phyloP scores from a whole-genome alignment of 2,329 filamentous ascomycete species.

The Colletotrichum higginsianum region DNA sequence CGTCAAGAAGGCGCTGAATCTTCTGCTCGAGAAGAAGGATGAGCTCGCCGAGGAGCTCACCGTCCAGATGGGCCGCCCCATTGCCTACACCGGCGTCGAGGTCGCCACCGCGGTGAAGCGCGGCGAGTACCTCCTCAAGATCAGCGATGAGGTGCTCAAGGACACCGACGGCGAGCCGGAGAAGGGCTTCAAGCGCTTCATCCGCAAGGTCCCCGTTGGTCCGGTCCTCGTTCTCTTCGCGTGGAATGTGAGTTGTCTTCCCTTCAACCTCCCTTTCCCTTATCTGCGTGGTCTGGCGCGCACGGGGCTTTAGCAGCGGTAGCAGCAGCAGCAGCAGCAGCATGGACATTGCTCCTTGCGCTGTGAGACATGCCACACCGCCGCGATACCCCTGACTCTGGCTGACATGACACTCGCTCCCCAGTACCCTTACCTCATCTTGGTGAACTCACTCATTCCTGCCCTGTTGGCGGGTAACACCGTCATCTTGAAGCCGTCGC shows the following conservation, averaged over 20 bases:
- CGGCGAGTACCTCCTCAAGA: slow-evolving; percentile 87
- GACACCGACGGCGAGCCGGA: slow-evolving; percentile 88
- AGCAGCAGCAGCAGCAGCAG: background rate
- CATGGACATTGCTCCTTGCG: background rate
- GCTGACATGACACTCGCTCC: slow-evolving; percentile 33
- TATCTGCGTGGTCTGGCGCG: background rate
- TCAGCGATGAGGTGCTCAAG: slow-evolving; percentile 83
- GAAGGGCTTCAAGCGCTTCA: slow-evolving; percentile 90
- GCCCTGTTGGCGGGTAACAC: slow-evolving; percentile 92
- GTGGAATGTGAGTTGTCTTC: slow-evolving; percentile 83
- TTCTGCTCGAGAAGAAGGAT: slow-evolving; percentile 81
- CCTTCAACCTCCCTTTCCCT: background rate
- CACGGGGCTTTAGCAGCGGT: background rate
- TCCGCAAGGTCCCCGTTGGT: slow-evolving; percentile 89
- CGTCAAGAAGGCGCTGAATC: slow-evolving; percentile 82
- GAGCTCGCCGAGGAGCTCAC: slow-evolving; percentile 88
- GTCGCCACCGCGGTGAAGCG: slow-evolving; percentile 88
- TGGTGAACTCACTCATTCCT: slow-evolving; percentile 92
- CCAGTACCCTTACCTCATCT: slow-evolving; percentile 93
- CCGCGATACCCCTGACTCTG: slow-evolving; percentile 5
- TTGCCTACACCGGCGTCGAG: slow-evolving; percentile 88
- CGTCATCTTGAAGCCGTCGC: slow-evolving; percentile 94
- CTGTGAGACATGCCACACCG: slow-evolving; percentile 14
- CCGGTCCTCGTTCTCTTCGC: slow-evolving; percentile 92
- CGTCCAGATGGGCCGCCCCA: slow-evolving; percentile 95